Evolutionary conservation across 257 asterid species (phyloP).

Genomic region (Asclepias syriaca): DNA sequence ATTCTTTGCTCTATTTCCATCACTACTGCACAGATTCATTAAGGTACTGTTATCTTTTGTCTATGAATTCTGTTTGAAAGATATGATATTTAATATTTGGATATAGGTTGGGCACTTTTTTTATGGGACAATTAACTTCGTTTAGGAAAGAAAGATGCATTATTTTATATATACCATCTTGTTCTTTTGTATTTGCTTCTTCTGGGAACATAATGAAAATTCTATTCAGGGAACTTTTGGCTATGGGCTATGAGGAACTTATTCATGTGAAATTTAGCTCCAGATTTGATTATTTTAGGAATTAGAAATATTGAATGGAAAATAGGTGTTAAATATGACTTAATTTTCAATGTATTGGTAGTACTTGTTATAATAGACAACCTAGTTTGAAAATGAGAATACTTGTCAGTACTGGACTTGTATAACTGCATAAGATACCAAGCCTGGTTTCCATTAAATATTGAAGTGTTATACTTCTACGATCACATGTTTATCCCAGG

Average conservation of each 20-base stretch:
- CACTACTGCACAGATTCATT: conserved; percentile 53
- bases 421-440: not conserved
- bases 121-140: not conserved
- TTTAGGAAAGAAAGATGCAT: not conserved
- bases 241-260: not conserved
- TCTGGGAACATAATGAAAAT: not conserved
- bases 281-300: not conserved
- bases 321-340: not conserved
- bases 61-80: not conserved
- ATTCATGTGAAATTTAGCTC: not conserved
- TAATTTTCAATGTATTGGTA: not conserved
- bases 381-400: not conserved
- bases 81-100: not conserved
- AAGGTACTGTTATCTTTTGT: conserved; percentile 43
- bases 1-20: conserved; percentile 70
- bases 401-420: not conserved
- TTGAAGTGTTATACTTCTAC: not conserved
- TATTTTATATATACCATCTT: not conserved
- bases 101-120: not conserved
- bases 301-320: not conserved
- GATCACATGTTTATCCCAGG: not conserved
- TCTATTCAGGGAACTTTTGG: not conserved
- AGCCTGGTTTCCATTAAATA: not conserved
- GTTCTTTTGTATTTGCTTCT: not conserved
- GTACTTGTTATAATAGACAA: not conserved